Evolutionary conservation across 768 basidiomycete genomes (phyloP).

Genomic region (Coprinellus micaceus): DNA sequence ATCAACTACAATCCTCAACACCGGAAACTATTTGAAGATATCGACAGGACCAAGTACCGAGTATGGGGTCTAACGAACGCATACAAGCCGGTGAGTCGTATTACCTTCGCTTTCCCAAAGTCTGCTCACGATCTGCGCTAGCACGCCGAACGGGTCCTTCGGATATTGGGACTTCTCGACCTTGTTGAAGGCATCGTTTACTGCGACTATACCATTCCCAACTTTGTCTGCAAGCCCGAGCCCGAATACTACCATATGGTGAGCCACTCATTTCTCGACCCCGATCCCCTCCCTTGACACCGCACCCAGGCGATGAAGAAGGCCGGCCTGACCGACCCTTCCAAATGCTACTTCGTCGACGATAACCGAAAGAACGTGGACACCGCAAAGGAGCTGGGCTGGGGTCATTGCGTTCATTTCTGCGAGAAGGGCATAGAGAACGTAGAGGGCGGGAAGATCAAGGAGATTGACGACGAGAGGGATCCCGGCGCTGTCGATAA

Average conservation of each 20-base stretch:
- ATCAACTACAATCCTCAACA: constrained; percentile 60
- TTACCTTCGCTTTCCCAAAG: neutral
- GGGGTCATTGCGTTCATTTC: constrained; percentile 75
- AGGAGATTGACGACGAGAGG: constrained; percentile 42
- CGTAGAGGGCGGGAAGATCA: constrained; percentile 59
- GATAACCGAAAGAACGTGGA: constrained; percentile 70
- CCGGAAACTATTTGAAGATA: constrained; percentile 69
- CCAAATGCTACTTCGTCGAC: constrained; percentile 76
- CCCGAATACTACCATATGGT: constrained; percentile 65
- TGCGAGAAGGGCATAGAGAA: constrained; percentile 62
- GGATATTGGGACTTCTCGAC: constrained; percentile 68
- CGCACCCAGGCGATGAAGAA: constrained; percentile 56
- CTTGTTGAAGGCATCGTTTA: constrained; percentile 72
- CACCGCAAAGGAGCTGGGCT: constrained; percentile 61
- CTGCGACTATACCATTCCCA: constrained; percentile 66
- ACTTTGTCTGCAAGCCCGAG: constrained; percentile 83
- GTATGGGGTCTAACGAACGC: constrained; percentile 89
- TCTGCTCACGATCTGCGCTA: constrained; percentile 25
- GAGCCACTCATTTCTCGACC: neutral
- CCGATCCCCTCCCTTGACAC: neutral
- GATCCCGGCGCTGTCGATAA: constrained; percentile 33
- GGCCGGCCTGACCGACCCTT: constrained; percentile 59
- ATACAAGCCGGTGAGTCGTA: constrained; percentile 55
- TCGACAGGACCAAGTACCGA: constrained; percentile 71
- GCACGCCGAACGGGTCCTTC: constrained; percentile 80